Conservation (phyloP, 305 asterid genomes). For the Salvia sclarea region DNA sequence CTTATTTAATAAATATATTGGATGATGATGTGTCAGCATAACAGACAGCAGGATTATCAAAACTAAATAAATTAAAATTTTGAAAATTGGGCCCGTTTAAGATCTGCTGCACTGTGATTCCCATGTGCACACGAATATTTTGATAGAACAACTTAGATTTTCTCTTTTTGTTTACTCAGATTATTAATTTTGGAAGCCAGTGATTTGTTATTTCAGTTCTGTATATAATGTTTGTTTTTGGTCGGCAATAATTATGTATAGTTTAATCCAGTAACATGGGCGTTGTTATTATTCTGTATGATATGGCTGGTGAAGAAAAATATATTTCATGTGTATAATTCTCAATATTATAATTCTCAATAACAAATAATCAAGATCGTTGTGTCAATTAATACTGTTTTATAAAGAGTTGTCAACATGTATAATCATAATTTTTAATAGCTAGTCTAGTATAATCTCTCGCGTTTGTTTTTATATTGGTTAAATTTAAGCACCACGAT, state of each 20-base stretch:
- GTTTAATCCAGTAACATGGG: constrained; percentile 38
- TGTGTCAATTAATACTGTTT: background rate
- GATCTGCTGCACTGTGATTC: constrained; percentile 24
- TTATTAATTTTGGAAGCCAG: constrained; percentile 18
- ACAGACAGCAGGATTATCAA: constrained; percentile 10
- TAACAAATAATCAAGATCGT: background rate
- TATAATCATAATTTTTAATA: no score
- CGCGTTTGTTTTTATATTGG: no score
- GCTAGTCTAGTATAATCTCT: no score
- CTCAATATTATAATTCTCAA: background rate
- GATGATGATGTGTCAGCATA: constrained; percentile 21
- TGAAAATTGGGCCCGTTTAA: background rate
- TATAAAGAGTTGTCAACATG: background rate
- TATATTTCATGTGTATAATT: background rate
- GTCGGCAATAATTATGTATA: constrained; percentile 43
- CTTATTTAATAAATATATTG: background rate
- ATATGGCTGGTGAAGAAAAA: background rate
- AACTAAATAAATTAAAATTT: background rate
- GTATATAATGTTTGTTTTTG: constrained; percentile 29
- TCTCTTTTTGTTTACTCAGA: background rate
- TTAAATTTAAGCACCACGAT: no score
- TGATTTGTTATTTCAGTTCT: constrained; percentile 23
- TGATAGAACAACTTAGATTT: constrained; percentile 21
- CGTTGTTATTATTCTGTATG: background rate
- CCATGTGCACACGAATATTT: constrained; percentile 44